Evolutionary conservation across 768 basidiomycete species (phyloP), one percentile per base, ranked within the genome.

Genomic region (Suillus sp.): DNA sequence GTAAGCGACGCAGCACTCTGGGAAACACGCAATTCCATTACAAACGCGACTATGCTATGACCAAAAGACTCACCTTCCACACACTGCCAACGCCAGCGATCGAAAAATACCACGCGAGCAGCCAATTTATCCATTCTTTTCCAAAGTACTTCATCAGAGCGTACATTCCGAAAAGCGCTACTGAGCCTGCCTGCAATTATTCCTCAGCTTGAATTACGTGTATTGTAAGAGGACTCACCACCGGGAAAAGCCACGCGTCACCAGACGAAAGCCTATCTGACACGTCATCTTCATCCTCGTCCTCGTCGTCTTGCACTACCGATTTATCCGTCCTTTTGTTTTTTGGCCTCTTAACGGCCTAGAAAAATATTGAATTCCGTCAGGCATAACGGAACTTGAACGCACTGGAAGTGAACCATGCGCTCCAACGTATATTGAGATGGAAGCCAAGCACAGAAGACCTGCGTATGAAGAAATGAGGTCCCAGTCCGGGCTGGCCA

Each of bases 121-220:
- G 67, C 82, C 83, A 84, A 75, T 96, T 96, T 62, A 96, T 86
- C 89, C 92, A 92, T 63, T 87, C 86, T 67, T 84, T 86, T 37
- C 93, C 92, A 59, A 91, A 76, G 72, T 88, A 93, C 69, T 86
- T 89, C 62, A 96, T 81, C 32, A 91, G 74, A 61, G 83, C 65
- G 69, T 90, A 95, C 65, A 95, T 72, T 5, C 87, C 84, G 66
- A 92, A 78, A 35, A 96, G 79, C 37, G 82, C 83, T 7, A 79
- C 80, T 1, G 92, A 93, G 5, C 91, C 93, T 64, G 90, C 76
- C 90, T 48, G 6, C 6, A 6, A 25, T 25, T 8, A 27, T 7
- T 25, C 25, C 5, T 48, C 22, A 48, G 22, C 7, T 3, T 14
- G 22, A 13, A 25, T 47, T 30, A 8, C 2, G 30, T 40, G 22